Base-by-base conservation (phyloP, 768 basidiomycete genomes). In the Pleurotus sapidus region DNA sequence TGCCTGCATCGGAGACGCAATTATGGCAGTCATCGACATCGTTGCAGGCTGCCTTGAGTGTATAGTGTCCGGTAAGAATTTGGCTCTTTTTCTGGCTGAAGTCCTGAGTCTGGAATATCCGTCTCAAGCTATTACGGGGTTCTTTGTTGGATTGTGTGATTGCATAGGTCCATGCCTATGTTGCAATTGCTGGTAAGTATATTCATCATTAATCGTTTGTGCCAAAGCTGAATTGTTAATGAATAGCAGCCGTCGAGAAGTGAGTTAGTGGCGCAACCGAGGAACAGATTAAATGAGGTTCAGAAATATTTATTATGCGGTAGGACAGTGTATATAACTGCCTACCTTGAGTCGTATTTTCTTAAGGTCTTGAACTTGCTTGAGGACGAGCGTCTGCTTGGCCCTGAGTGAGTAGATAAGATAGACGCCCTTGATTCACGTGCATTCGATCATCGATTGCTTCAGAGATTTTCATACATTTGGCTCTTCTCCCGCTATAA, bases 1-100 rank as follows among this genome's bases (percentile, higher is more conserved):
- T 57, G 64, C 61, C 54, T 81, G 81, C 57, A 75, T 81, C 34
- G 79, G 75, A 4, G 78, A 68, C 15, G 64, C 66, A 9, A 65
- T 82, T 46, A 75, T 78, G 67, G 62, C 65, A 14, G 65, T 79
- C 47, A 62, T 80, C 5, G 64, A 60, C 12, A 54, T 64, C 18
- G 74, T 82, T 38, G 76, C 73, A 9, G 75, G 72, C 3, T 79
- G 76, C 49, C 38, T 82, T 23, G 78, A 79, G 64, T 79, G 79
- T 55, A 74, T 82, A 17, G 68, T 83, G 43, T 74, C 65, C 43
- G 72, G 81, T 79, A 56, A 48, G 75, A 6, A 23, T 37, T 25
- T 17, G n/a, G 14, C 37, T 51, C 17, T 34, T 45, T 15, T 20
- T 45, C 8, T 4, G 12, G 46, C 14, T 20, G 15, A 5, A 17